Percentiles rank a stretch among this genome's conserved stretches.
phyloP scores from a whole-genome alignment of 441 rosid species.

The Rhodomyrtus psidioides region DNA sequence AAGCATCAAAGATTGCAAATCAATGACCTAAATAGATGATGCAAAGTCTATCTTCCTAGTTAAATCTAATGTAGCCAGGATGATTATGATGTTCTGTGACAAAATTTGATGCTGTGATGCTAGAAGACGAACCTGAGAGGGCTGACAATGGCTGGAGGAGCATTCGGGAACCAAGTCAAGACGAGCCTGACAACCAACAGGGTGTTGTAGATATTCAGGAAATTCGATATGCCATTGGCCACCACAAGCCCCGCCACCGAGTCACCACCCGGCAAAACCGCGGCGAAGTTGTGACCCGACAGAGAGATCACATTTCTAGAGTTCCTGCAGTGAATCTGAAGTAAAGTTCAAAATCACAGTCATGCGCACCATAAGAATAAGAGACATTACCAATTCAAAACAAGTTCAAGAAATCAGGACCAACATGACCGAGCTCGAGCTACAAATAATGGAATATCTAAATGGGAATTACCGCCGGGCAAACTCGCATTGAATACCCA shows the following conservation, averaged over 20 bases:
- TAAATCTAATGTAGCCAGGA: not conserved
- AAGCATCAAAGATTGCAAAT: not conserved
- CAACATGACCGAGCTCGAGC: not conserved
- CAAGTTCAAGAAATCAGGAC: not conserved
- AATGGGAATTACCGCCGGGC: not conserved
- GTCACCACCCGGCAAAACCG: slow-evolving; percentile 81
- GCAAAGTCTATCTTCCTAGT: not conserved
- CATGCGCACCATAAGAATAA: not conserved
- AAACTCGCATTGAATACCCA: not conserved
- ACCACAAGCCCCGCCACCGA: slow-evolving; percentile 80
- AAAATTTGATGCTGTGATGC: not conserved
- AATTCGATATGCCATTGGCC: slow-evolving; percentile 69
- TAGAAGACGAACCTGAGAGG: slow-evolving; percentile 59
- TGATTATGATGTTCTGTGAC: not conserved
- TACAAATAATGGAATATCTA: not conserved
- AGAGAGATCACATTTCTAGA: slow-evolving; percentile 16
- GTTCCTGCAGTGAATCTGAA: slow-evolving; percentile 42
- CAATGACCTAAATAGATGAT: not conserved
- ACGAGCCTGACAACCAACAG: slow-evolving; percentile 74
- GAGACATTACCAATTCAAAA: not conserved
- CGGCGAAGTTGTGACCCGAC: slow-evolving; percentile 64
- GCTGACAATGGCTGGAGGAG: slow-evolving; percentile 86
- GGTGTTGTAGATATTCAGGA: slow-evolving; percentile 75
- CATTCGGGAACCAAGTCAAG: slow-evolving; percentile 90
- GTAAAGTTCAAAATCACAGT: not conserved